Conservation (phyloP, 1,284 basidiomycete genomes). For the Spongispora temasekensis region DNA sequence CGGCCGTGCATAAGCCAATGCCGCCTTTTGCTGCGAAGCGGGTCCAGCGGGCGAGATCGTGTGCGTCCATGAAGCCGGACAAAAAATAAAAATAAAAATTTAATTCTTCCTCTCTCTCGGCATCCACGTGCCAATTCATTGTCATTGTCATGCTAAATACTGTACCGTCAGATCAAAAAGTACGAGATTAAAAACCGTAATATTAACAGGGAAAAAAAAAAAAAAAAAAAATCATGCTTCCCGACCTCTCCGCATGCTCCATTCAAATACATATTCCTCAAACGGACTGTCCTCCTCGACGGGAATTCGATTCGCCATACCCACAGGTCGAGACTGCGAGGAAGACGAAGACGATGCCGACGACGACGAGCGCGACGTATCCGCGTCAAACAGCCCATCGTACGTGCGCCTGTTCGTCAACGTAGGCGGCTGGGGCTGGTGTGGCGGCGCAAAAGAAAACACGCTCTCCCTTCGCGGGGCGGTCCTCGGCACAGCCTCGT, state of each 20-base stretch:
- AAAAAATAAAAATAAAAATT: no score
- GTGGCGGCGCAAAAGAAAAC: conserved; percentile 14
- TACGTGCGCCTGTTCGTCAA: conserved; percentile 13
- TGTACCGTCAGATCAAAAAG: background rate
- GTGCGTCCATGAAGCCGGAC: conserved; percentile 57
- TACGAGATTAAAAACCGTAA: conserved; percentile 4
- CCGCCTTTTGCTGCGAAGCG: conserved; percentile 81
- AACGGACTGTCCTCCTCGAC: conserved; percentile 20
- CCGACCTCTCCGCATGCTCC: conserved; percentile 10
- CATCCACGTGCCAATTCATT: no score
- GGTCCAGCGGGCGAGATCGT: conserved; percentile 75
- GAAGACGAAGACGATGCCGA: conserved; percentile 11
- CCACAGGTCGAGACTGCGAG: conserved; percentile 9
- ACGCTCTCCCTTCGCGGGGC: conserved; percentile 10
- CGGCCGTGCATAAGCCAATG: conserved; percentile 73
- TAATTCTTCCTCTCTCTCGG: no score
- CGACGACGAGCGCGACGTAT: conserved; percentile 19
- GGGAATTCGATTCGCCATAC: conserved; percentile 19
- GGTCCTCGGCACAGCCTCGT: conserved; percentile 10
- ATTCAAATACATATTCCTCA: conserved; percentile 22
- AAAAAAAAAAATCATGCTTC: background rate
- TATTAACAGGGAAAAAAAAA: background rate
- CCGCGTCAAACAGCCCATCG: conserved; percentile 12
- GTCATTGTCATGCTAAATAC: no score
- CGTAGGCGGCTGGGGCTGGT: background rate